Base-by-base conservation (phyloP, 2,329 filamentous ascomycete genomes). In the Calonectria multiphialidica region DNA sequence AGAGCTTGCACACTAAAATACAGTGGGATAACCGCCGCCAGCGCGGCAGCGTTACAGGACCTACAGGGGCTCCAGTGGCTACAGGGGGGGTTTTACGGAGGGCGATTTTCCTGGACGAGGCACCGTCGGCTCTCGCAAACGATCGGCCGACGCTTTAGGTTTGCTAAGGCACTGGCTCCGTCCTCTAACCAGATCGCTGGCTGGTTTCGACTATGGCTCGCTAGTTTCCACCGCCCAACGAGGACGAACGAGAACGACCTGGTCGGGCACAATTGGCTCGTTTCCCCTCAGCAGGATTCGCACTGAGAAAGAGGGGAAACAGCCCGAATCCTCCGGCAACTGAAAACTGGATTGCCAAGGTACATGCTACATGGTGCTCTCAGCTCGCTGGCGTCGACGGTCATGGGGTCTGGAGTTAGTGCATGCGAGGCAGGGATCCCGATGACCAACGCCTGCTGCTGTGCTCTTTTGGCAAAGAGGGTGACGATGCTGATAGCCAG, bases 361-460 rank as follows among this genome's bases (percentile, higher is more conserved):
- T 42, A 42, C 50, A 57, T 61, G 16, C 53, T 37, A 44, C 44
- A n/a, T 65, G 62, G 50, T 59, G 30, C 16, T 47, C 50, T 44
- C 42, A 35, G 64, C 37, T 57, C 37, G 37, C 49, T 57, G 50
- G 50, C 18, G 30, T 37, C 21, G 21, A 53, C 25, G 57, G 66
- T 69, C 66, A 69, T 69, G 66, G 37, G 66, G 59, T 47, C 66
- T 44, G 6, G 37, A 25, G 47, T 62, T 57, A 55, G 66, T 64
- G 66, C 66, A 55, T 49, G 28, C 30, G 45, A 42, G 30, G 47
- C 59, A 64, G 66, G 66, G 66, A 64, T 69, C 61, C 28, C 40
- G 59, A 47, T 37, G 59, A 45, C 66, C 40, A 45, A 28, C 37
- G 44, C 9, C 66, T 62, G 55, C 21, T 42, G 55, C 35, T 42